Base-by-base conservation (phyloP, 768 basidiomycete genomes). In the Russula ochroleuca region DNA sequence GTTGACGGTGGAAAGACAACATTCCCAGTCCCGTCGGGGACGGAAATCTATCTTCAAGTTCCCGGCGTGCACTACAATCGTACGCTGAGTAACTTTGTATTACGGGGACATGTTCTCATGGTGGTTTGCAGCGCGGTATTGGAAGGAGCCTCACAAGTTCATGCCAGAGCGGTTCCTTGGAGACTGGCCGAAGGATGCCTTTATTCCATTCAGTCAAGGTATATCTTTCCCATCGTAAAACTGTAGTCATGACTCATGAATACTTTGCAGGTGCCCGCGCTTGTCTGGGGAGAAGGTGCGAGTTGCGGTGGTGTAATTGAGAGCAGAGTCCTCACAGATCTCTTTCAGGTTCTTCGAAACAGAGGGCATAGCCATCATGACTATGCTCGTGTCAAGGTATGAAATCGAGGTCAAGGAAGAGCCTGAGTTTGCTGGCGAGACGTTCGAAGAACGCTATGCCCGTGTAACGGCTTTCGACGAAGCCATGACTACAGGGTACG, bases 1-100 rank as follows among this genome's bases (percentile, higher is more conserved):
- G 76, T 64, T 5, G 68, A 74, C 13, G 82, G 80, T 25, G 76
- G 78, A 64, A 75, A 73, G 54, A 72, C 67, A 23, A 70, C 70
- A 0, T 70, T 83, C 8, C 74, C 75, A 13, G 71, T 83, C 48
- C 81, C 81, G 9, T 75, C 78, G 62, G 81, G 78, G 38, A 75
- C 77, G 8, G 54, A 65, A 11, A 60, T 83, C n/a, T 55, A 63
- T 0, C 68, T 83, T 15, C 70, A 77, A 65, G 71, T 75, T 2
- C 68, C 75, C 23, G 82, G 74, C 11, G 61, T 83, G 33, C 83
- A 83, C 65, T 78, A 82, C 62, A 83, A 83, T 68, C 80, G 82
- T 83, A 71, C 17, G 58, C 28, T 14, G 13, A 14, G 7, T n/a
- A 1, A 19, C 15, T 8, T 23, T 25, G 3, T 25, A 38, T 37